Evolutionary conservation across 495 filamentous ascomycete species (phyloP).

Genomic region (Xylaria acuta): DNA sequence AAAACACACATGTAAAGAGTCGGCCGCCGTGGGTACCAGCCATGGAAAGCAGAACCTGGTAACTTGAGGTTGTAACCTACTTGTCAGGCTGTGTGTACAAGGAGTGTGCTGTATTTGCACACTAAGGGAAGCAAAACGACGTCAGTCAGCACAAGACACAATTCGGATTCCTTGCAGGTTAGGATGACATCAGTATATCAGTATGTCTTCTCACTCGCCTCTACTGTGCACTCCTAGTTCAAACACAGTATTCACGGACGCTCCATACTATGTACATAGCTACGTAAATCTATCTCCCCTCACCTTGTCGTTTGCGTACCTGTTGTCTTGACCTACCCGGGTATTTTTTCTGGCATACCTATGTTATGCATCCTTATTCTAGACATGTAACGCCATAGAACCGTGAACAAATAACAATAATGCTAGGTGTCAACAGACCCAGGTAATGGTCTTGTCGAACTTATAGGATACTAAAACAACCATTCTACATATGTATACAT

Average conservation of each 20-base stretch:
- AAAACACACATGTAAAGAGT: not conserved
- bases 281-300: too few species aligned
- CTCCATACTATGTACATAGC: not conserved
- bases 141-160: constrained; percentile 6
- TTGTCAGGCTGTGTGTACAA: not conserved
- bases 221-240: not conserved
- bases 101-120: not conserved
- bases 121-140: not conserved
- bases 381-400: not conserved
- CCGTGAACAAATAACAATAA: too few species aligned
- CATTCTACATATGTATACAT: not conserved
- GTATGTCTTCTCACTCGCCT: not conserved
- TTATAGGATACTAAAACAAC: not conserved
- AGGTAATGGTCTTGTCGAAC: too few species aligned
- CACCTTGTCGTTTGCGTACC: not conserved
- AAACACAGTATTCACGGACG: not conserved
- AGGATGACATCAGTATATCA: constrained; percentile 1
- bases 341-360: too few species aligned
- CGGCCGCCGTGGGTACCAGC: not conserved
- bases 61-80: not conserved
- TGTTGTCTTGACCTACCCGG: too few species aligned
- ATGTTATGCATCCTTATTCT: not conserved
- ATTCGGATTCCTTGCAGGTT: not conserved
- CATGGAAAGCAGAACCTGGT: not conserved
- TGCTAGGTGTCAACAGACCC: too few species aligned